phyloP scores from a whole-genome alignment of 805 yeast species.

The Nakazawaea anatomiae region DNA sequence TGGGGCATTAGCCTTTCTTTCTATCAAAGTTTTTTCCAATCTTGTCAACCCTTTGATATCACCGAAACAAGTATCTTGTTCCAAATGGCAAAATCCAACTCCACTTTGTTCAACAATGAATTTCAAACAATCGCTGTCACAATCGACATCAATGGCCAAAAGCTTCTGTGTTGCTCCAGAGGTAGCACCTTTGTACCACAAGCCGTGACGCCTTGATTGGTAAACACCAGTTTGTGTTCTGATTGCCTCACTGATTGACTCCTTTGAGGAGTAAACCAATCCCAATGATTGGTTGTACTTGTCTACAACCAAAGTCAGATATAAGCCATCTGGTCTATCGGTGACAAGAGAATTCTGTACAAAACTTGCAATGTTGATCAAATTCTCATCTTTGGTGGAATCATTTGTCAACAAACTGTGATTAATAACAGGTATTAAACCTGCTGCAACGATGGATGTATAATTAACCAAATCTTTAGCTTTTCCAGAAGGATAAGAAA shows the following conservation, averaged over 20 bases:
- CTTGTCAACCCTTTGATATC: constrained; percentile 57
- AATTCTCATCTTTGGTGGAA: constrained; percentile 18
- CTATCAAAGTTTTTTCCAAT: constrained; percentile 60
- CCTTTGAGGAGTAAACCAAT: constrained; percentile 81
- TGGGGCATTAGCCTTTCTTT: constrained; percentile 67
- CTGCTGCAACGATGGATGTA: constrained; percentile 23
- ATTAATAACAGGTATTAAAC: constrained; percentile 29
- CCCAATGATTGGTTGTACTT: constrained; percentile 71
- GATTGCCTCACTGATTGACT: constrained; percentile 78
- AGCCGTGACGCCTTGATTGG: constrained; percentile 85
- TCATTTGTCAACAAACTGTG: constrained; percentile 26
- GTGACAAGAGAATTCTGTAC: constrained; percentile 54
- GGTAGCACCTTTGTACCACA: constrained; percentile 95
- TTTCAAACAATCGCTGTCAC: constrained; percentile 89
- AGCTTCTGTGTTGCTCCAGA: constrained; percentile 93
- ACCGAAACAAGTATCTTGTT: constrained; percentile 79
- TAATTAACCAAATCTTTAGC: constrained; percentile 11
- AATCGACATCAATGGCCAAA: constrained; percentile 64
- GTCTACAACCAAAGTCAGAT: constrained; percentile 77
- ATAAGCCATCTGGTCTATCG: constrained; percentile 84
- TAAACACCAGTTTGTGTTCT: constrained; percentile 83
- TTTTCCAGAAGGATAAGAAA: constrained; percentile 12
- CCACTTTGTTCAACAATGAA: constrained; percentile 84
- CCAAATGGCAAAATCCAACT: constrained; percentile 88
- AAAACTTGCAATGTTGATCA: constrained; percentile 33